Percentiles rank a stretch among this genome's conserved stretches.
phyloP scores from a whole-genome alignment of 768 basidiomycete genomes.

The Pseudohyphozyma bogoriensis region DNA sequence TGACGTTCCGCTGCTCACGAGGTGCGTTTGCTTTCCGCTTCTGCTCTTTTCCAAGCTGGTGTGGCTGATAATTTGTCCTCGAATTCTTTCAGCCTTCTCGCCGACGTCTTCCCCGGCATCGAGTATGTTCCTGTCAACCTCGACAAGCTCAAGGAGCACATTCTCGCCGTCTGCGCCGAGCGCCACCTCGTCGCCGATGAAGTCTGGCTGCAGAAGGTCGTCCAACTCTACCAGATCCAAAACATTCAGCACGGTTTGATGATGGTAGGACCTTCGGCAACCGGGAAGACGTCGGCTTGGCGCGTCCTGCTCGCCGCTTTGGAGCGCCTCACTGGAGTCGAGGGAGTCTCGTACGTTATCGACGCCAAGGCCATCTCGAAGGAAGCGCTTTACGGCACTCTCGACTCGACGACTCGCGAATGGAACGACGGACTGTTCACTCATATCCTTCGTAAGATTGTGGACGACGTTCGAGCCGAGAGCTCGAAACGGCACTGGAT shows the following conservation, averaged over 20 bases:
- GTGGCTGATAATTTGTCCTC: conserved; percentile 7
- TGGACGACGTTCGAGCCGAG: conserved; percentile 96
- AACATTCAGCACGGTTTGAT: conserved; percentile 99
- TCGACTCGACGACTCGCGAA: conserved; percentile 93
- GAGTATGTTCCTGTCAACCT: conserved; percentile 83
- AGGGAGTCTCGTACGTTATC: conserved; percentile 91
- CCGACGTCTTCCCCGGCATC: conserved; percentile 95
- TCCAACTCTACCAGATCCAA: conserved; percentile 97
- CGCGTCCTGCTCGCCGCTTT: conserved; percentile 81
- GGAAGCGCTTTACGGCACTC: conserved; percentile 90
- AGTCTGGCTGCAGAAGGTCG: conserved; percentile 85
- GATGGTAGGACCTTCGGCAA: conserved; percentile 99
- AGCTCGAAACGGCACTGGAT: conserved; percentile 97
- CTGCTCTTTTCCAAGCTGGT: not conserved
- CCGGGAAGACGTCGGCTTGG: conserved; percentile 96
- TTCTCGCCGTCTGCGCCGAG: conserved; percentile 74
- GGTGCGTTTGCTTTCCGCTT: conserved; percentile 45
- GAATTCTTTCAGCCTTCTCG: conserved; percentile 56
- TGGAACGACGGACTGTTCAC: conserved; percentile 99
- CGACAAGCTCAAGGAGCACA: conserved; percentile 71
- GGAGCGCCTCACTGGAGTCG: conserved; percentile 78
- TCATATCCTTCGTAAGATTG: conserved; percentile 91
- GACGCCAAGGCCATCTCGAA: conserved; percentile 99
- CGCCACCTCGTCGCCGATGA: conserved; percentile 76
- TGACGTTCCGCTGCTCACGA: conserved; percentile 87